phyloP scores from a whole-genome alignment of 192 early-diverging fungal species.

The Entrophospora sp. region DNA sequence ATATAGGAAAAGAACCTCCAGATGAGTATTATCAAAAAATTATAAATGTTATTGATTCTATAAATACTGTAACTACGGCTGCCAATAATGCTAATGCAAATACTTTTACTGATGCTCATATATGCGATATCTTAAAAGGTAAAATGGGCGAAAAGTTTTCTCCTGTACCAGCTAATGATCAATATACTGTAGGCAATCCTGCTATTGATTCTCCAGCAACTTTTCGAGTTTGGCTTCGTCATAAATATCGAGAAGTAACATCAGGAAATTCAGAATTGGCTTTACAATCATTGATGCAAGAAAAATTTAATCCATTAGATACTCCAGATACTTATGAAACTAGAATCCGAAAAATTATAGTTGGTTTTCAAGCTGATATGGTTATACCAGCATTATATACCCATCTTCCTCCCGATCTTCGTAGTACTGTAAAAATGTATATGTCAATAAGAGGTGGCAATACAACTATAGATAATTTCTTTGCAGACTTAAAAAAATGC shows the following conservation, averaged over 20 bases:
- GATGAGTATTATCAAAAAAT: neutral
- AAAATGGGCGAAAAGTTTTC: neutral
- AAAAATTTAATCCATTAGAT: neutral
- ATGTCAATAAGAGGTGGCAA: too few relatives aligned
- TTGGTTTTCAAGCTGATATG: neutral
- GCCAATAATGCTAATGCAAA: neutral
- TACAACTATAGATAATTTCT: too few relatives aligned
- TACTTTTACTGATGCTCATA: neutral
- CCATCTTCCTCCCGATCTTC: too few relatives aligned
- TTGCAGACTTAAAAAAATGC: neutral
- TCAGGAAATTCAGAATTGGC: too few relatives aligned
- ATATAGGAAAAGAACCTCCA: neutral
- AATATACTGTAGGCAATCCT: neutral
- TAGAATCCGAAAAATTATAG: neutral
- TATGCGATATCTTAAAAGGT: neutral
- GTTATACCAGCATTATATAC: too few relatives aligned
- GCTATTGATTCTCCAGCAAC: neutral
- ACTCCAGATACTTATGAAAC: neutral
- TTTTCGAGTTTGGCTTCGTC: neutral
- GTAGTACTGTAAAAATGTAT: neutral
- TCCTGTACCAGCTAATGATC: neutral
- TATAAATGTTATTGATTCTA: neutral
- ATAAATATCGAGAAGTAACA: slow-evolving; percentile 6
- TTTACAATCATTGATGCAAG: neutral
- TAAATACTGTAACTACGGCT: neutral